Conservation (phyloP, 805 yeast species). For the Pichia insulana region DNA sequence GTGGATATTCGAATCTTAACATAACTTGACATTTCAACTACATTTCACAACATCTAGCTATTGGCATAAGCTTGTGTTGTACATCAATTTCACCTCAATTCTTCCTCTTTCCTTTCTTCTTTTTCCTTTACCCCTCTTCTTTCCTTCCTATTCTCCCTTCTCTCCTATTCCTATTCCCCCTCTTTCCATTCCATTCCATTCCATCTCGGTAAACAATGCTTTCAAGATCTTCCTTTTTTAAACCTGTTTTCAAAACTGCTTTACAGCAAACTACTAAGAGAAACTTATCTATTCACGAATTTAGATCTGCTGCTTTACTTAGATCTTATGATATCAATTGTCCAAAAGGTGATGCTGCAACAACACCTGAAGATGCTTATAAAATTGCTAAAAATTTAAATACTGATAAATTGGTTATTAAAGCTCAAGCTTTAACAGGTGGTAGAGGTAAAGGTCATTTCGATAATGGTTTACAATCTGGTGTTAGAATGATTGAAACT, state of each 20-base stretch:
- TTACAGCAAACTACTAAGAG: slow-evolving; percentile 33
- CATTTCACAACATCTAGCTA: too few relatives aligned
- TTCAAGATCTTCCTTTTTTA: slow-evolving; percentile 18
- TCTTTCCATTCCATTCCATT: too few relatives aligned
- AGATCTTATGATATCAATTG: slow-evolving; percentile 78
- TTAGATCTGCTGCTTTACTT: slow-evolving; percentile 84
- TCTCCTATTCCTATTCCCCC: too few relatives aligned
- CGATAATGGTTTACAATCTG: slow-evolving; percentile 92
- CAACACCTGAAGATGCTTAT: slow-evolving; percentile 82
- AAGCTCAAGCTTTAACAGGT: slow-evolving; percentile 98
- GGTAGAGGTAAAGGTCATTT: slow-evolving; percentile 99
- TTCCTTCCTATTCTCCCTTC: too few relatives aligned
- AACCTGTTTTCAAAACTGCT: slow-evolving; percentile 15
- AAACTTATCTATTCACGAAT: slow-evolving; percentile 87
- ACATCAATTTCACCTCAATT: too few relatives aligned
- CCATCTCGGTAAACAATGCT: slow-evolving; percentile 12
- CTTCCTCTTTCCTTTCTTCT: too few relatives aligned
- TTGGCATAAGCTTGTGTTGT: too few relatives aligned
- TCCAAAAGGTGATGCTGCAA: slow-evolving; percentile 87
- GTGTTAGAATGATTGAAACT: slow-evolving; percentile 82
- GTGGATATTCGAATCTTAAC: too few relatives aligned
- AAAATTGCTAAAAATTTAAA: slow-evolving; percentile 69
- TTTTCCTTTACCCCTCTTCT: too few relatives aligned
- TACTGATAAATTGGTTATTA: slow-evolving; percentile 80
- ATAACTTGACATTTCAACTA: too few relatives aligned